Base-by-base conservation (phyloP, 352 stramenopile species). In the Globisporangium yorkense region DNA sequence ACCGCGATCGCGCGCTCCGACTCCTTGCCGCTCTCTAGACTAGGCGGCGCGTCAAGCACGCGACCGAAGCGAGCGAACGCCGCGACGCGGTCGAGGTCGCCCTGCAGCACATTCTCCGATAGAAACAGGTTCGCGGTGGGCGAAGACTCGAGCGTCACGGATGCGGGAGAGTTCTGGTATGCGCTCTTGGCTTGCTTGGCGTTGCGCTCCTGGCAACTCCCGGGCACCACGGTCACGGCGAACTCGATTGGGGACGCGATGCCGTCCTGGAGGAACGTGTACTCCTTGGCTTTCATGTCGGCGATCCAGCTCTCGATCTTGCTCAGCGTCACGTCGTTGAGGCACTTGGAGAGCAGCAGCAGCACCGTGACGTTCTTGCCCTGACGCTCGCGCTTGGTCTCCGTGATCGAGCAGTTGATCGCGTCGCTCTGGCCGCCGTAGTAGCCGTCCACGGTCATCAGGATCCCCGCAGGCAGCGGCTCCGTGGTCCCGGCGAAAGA, bases 291-390 rank as follows among this genome's bases (percentile, higher is more conserved):
- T 27, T 66, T 61, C 37, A 61, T 57, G 31, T 56, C 16, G 6
- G 47, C 53, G 29, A 89, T 64, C 80, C 80, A 88, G 13, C 67
- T 65, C 12, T 86, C 65, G 9, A 88, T 70, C 15, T 65, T 52
- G 6, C 48, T 57, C 8, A 89, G 43, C n/a, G 68, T 51, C 44
- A 59, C 57, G 29, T 80, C 55, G 57, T 74, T 72, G 18, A 88
- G 52, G 37, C 80, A 88, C 57, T 87, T 83, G 51, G 77, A 87
- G 62, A 89, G 74, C n/a, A 65, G 73, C n/a, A 88, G 59, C 15
- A 88, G 56, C 21, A 86, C 74, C 2, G 66, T 68, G 0, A 70
- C 70, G 41, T n/a, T 39, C 27, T 65, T 46, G 5, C 54, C 63
- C 13, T 49, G 41, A 13, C 57, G 40, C 16, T 78, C 27, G 37